Evolutionary conservation across 768 basidiomycete genomes (phyloP), one percentile per base, ranked within the genome.

Genomic region (Goffeauzyma gilvescens): DNA sequence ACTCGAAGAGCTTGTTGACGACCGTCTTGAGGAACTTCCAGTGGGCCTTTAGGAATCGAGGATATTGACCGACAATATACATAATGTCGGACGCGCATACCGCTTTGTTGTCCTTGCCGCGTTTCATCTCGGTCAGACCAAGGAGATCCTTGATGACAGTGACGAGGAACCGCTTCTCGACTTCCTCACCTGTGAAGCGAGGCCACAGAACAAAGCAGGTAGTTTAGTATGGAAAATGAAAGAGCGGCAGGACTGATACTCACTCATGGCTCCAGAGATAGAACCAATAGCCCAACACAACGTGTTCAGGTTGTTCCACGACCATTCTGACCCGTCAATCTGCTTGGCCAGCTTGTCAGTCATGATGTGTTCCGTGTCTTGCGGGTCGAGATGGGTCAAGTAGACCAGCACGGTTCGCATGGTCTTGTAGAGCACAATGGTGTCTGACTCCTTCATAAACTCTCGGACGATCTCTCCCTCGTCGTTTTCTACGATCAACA

Each of bases 1-100:
- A 98, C 62, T 98, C 93, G 65, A 96, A 98, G 6, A 96, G 71
- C 65, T 98, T 98, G 69, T 96, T 98, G 50, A 98, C 90, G 42
- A 98, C 93, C 2, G 93, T 96, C 71, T 98, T 98, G 60, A 98
- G 69, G 74, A 98, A 98, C 67, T 96, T 98, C 93, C 93, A 98
- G 63, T 98, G 93, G 14, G 93, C 93, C 64, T 95, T 96, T 58
- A 98, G 75, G 76, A 96, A 98, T 26, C 93, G 78, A 33, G 93
- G 93, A 60, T 98, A 98, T 67, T 98, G 93, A 38, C 93, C 93
- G 50, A 98, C 93, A 57, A 95, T 98, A 63, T 98, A 98, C 66
- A 67, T 68, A 61, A 67, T 68, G 50, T 68, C 65, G 18, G 67
- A 66, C 3, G 66, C 64, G 52, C 96, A 90, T 50, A 96, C 87